Evolutionary conservation across 2,329 filamentous ascomycete species (phyloP).

Genomic region (Aspergillus pseudoglaucus): DNA sequence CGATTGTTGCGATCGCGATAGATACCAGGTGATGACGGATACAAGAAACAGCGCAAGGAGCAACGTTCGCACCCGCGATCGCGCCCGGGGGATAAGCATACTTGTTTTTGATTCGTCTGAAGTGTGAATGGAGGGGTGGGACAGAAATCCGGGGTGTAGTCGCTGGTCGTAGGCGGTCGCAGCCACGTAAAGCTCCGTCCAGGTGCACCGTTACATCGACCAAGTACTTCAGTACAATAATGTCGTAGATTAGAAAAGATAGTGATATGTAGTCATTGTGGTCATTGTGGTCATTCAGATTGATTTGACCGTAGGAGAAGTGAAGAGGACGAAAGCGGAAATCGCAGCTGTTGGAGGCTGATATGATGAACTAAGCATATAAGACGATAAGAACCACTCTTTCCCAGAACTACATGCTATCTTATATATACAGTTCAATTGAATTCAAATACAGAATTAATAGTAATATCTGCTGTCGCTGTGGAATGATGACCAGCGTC

Average conservation of each 20-base stretch:
- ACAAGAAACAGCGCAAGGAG: conserved; percentile 11
- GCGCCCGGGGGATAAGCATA: conserved; percentile 12
- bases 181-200: not conserved
- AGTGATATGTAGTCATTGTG: not conserved
- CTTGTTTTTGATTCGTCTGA: not conserved
- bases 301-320: not conserved
- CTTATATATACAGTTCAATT: too few relatives aligned
- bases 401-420: too few relatives aligned
- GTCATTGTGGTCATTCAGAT: not conserved
- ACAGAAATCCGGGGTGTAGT: not conserved
- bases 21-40: conserved; percentile 10
- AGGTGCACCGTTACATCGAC: not conserved
- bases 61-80: conserved; percentile 13
- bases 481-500: too few relatives aligned
- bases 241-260: too few relatives aligned
- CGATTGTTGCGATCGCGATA: conserved; percentile 9
- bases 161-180: not conserved
- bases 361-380: too few relatives aligned
- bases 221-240: not conserved
- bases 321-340: too few relatives aligned
- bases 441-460: too few relatives aligned
- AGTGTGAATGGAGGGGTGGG: not conserved
- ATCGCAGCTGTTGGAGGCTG: too few relatives aligned
- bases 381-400: too few relatives aligned
- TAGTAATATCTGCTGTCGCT: too few relatives aligned